Percentiles rank a stretch among this genome's conserved stretches.
phyloP scores from a whole-genome alignment of 1,284 basidiomycete genomes.

The Apiotrichum brassicae region DNA sequence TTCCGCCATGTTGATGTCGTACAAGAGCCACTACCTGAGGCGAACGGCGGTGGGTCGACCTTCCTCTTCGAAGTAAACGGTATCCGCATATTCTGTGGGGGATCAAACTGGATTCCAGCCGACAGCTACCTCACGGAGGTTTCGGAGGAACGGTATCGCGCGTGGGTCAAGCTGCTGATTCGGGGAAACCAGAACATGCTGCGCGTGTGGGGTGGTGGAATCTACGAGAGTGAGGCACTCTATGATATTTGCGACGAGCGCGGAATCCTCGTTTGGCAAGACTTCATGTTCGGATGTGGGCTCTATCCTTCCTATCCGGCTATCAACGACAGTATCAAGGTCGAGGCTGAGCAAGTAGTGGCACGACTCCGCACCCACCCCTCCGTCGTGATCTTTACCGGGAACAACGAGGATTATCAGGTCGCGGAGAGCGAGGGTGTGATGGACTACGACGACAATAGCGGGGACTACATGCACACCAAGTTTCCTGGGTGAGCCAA shows the following conservation, averaged over 20 bases:
- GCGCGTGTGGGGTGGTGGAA: slow-evolving; percentile 53
- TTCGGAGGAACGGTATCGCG: slow-evolving; percentile 48
- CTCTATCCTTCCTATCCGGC: slow-evolving; percentile 53
- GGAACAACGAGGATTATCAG: slow-evolving; percentile 71
- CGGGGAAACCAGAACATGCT: slow-evolving; percentile 54
- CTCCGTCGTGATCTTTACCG: slow-evolving; percentile 73
- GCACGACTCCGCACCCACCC: slow-evolving; percentile 50
- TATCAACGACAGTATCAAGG: slow-evolving; percentile 47
- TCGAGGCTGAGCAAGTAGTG: slow-evolving; percentile 50
- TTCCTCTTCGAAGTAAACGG: slow-evolving; percentile 89
- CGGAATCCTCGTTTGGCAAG: slow-evolving; percentile 56
- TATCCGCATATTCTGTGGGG: slow-evolving; percentile 77
- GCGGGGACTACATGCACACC: slow-evolving; percentile 70
- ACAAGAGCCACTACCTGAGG: slow-evolving; percentile 57
- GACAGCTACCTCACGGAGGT: slow-evolving; percentile 78
- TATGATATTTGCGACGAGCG: slow-evolving; percentile 57
- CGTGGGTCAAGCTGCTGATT: slow-evolving; percentile 49
- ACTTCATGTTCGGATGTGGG: slow-evolving; percentile 54
- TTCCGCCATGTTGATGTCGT: slow-evolving; percentile 69
- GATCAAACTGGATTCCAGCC: slow-evolving; percentile 89
- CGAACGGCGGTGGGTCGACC: slow-evolving; percentile 58
- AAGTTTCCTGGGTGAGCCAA: slow-evolving; percentile 62
- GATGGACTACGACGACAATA: slow-evolving; percentile 72
- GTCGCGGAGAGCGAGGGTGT: slow-evolving; percentile 69
- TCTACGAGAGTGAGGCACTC: slow-evolving; percentile 51